phyloP scores from a whole-genome alignment of 805 yeast genomes.

The Wickerhamiella kurtzmanii region DNA sequence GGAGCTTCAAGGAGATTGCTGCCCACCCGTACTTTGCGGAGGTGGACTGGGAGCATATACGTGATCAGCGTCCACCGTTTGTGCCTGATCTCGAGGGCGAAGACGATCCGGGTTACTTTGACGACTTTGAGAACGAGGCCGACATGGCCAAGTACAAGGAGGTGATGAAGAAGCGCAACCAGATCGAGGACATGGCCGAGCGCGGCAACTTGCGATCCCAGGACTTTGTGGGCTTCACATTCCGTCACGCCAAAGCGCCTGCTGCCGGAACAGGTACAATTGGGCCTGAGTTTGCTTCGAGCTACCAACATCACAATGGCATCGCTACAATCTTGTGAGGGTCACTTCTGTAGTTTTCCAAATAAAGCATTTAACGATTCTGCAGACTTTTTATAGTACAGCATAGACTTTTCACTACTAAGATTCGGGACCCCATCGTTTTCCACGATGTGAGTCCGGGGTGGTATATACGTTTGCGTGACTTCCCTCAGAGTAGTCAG shows the following conservation, averaged over 20 bases:
- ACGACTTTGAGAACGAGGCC: slow-evolving; percentile 89
- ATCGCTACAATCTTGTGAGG: slow-evolving; percentile 8
- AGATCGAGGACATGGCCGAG: slow-evolving; percentile 68
- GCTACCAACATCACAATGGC: not conserved
- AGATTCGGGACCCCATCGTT: not conserved
- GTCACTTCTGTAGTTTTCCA: no score
- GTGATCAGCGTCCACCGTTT: slow-evolving; percentile 77
- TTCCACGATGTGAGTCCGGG: not conserved
- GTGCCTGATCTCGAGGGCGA: slow-evolving; percentile 94
- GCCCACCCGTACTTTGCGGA: slow-evolving; percentile 73
- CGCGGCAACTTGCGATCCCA: slow-evolving; percentile 43
- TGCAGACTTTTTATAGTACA: no score
- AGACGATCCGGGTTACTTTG: slow-evolving; percentile 97
- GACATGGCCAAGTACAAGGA: slow-evolving; percentile 97
- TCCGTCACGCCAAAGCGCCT: slow-evolving; percentile 52
- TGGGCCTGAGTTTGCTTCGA: not conserved
- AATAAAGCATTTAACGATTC: no score
- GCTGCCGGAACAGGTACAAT: not conserved
- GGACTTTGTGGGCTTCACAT: slow-evolving; percentile 89
- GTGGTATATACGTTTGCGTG: not conserved
- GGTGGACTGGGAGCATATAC: slow-evolving; percentile 59
- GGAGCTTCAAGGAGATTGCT: slow-evolving; percentile 69
- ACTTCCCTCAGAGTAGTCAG: not conserved
- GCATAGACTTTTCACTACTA: no score
- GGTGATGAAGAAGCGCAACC: slow-evolving; percentile 82